Evolutionary conservation across 768 basidiomycete species (phyloP).

Genomic region (Pholiota conissans): DNA sequence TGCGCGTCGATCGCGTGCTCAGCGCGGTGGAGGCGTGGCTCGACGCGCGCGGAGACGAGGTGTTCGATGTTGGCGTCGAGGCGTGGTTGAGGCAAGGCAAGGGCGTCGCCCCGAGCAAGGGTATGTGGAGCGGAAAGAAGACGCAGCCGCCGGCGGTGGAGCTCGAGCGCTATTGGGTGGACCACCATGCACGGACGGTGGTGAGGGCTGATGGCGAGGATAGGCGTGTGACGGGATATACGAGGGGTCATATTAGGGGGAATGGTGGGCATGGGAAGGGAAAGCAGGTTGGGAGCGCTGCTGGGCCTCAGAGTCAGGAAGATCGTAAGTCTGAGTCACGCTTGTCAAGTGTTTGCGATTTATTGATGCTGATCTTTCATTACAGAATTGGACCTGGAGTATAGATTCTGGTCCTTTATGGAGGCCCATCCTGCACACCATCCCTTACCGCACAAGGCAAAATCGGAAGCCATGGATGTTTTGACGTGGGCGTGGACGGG

Average conservation of each 20-base stretch:
- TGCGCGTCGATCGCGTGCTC: conserved; percentile 53
- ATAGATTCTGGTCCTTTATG: conserved; percentile 81
- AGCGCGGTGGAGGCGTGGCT: conserved; percentile 51
- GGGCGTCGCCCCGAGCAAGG: neutral
- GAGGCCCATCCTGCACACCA: conserved; percentile 78
- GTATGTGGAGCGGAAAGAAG: conserved; percentile 21
- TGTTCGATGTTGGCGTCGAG: conserved; percentile 43
- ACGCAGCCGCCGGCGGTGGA: conserved; percentile 34
- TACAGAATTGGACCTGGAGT: conserved; percentile 72
- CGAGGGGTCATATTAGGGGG: conserved; percentile 29
- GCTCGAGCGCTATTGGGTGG: conserved; percentile 55
- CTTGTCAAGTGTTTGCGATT: neutral
- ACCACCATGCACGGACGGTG: conserved; percentile 59
- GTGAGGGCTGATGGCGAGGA: conserved; percentile 16
- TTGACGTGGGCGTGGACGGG: conserved; percentile 83
- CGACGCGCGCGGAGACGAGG: conserved; percentile 29
- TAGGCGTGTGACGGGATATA: conserved; percentile 18
- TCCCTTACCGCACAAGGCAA: conserved; percentile 53
- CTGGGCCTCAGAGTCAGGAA: conserved; percentile 31
- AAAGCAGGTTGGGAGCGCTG: conserved; percentile 12
- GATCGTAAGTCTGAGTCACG: conserved; percentile 41
- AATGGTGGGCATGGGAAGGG: conserved; percentile 22
- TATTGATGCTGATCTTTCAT: neutral
- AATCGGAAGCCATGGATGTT: conserved; percentile 69
- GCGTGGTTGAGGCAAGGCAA: conserved; percentile 57